Conservation (phyloP, 805 yeast species). For the Saturnispora silvae region DNA sequence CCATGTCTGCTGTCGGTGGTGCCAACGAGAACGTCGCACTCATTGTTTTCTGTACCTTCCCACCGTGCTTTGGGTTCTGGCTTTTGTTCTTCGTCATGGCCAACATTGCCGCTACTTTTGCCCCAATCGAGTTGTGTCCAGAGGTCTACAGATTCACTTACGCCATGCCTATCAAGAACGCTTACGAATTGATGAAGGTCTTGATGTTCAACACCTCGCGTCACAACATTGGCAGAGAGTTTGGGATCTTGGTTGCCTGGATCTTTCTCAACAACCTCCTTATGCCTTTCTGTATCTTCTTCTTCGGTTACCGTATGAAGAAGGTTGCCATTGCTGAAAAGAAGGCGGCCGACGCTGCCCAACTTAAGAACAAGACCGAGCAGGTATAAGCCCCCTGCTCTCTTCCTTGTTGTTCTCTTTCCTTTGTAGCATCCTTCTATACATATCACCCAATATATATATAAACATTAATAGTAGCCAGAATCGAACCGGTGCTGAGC, state of each 20-base stretch:
- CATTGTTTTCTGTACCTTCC: conserved; percentile 39
- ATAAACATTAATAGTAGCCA: too few species aligned
- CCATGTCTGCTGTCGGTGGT: conserved; percentile 71
- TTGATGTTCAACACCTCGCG: conserved; percentile 46
- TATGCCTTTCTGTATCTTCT: conserved; percentile 34
- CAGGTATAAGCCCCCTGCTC: neutral
- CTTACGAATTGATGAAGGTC: conserved; percentile 51
- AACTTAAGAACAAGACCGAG: neutral
- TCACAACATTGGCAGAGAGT: conserved; percentile 28
- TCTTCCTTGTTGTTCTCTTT: too few species aligned
- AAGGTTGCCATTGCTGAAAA: conserved; percentile 10
- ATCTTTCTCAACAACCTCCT: conserved; percentile 12
- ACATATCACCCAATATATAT: too few species aligned
- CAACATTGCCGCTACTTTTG: conserved; percentile 60
- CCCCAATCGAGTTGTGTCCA: conserved; percentile 50
- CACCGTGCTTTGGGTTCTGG: conserved; percentile 66
- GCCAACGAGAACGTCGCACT: conserved; percentile 57
- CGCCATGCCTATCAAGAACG: conserved; percentile 59
- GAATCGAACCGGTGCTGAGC: too few species aligned
- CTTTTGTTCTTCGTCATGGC: conserved; percentile 56
- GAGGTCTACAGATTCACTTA: conserved; percentile 55
- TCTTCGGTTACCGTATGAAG: conserved; percentile 11
- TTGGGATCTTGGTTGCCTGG: conserved; percentile 19
- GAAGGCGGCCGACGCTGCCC: neutral
- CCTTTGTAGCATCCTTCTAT: too few species aligned